These are phyloP conservation scores for Waitea zeae DNA, from an alignment of 1,284 basidiomycete species.

Conservation along the genomic window DNA sequence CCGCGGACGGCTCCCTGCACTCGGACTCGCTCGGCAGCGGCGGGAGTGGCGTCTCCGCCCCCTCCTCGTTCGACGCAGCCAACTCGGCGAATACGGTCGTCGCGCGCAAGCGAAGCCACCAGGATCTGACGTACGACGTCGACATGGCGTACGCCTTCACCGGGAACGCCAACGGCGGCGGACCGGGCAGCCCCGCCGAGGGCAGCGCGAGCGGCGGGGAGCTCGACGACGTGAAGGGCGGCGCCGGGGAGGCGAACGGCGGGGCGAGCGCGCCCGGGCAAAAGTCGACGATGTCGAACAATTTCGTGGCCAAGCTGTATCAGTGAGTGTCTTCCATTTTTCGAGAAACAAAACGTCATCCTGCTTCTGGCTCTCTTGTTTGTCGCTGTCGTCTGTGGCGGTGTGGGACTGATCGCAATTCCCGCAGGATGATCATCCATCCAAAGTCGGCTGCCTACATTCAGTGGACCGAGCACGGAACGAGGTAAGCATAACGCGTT, in stretches of 20 bases:
- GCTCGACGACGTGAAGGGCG: constrained; percentile 8
- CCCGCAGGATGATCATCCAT: constrained; percentile 62
- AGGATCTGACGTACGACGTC: constrained; percentile 24
- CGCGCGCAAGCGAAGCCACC: constrained; percentile 23
- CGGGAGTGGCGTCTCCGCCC: too few species aligned
- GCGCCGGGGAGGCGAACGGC: constrained; percentile 6
- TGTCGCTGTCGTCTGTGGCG: too few species aligned
- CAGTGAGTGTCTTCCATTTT: too few species aligned
- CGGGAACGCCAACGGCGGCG: constrained; percentile 32
- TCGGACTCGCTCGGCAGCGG: constrained; percentile 22
- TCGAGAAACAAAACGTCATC: too few species aligned
- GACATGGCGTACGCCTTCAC: constrained; percentile 27
- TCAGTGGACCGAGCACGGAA: constrained; percentile 60
- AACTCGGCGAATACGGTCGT: too few species aligned
- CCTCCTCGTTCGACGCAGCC: too few species aligned
- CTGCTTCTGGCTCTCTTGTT: too few species aligned
- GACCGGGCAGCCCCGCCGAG: constrained; percentile 20
- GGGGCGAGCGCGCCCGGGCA: constrained; percentile 36
- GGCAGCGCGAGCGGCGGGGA: constrained; percentile 11
- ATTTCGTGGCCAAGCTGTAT: constrained; percentile 72
- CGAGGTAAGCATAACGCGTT: constrained; percentile 24
- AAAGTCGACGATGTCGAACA: constrained; percentile 57
- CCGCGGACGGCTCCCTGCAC: constrained; percentile 12
- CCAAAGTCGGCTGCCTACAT: constrained; percentile 63
- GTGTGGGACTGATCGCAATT: constrained; percentile 1